Evolutionary conservation across 1,284 basidiomycete species (phyloP).

Genomic region (Afroboletus lepidellus): DNA sequence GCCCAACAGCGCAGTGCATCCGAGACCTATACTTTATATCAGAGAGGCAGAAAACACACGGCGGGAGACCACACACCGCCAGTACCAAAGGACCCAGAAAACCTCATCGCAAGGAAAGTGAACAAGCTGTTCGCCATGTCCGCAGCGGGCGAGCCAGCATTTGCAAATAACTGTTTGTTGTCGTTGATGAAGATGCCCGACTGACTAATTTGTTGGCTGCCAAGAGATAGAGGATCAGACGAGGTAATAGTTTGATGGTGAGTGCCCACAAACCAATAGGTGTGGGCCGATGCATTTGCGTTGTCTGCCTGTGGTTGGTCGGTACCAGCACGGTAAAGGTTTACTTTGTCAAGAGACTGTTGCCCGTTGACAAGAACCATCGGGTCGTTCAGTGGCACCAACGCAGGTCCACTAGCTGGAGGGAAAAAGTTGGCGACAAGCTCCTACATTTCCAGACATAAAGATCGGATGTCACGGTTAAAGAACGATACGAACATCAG

Average conservation of each 20-base stretch:
- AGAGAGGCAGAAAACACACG: background rate
- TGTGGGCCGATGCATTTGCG: slow-evolving; percentile 20
- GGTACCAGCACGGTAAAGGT: slow-evolving; percentile 27
- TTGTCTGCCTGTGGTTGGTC: slow-evolving; percentile 26
- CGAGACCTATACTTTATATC: slow-evolving; percentile 19
- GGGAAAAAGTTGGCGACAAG: slow-evolving; percentile 26
- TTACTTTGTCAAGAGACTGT: slow-evolving; percentile 26
- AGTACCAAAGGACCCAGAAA: slow-evolving; percentile 24
- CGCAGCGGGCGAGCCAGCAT: slow-evolving; percentile 21
- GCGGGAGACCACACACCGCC: slow-evolving; percentile 10
- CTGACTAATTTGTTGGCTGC: slow-evolving; percentile 25
- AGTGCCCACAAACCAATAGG: slow-evolving; percentile 22
- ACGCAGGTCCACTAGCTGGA: slow-evolving; percentile 24
- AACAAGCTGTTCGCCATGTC: slow-evolving; percentile 22
- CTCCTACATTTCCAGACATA: slow-evolving; percentile 15
- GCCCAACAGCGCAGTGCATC: slow-evolving; percentile 20
- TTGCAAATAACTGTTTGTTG: slow-evolving; percentile 22
- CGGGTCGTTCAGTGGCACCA: slow-evolving; percentile 27
- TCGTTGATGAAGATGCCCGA: slow-evolving; percentile 24
- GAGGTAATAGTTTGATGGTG: background rate
- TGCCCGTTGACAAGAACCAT: slow-evolving; percentile 29
- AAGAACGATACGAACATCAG: slow-evolving; percentile 19
- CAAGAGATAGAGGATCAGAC: background rate
- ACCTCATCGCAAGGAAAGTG: slow-evolving; percentile 30
- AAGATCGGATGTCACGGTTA: background rate